Percentiles rank a stretch among this genome's conserved stretches.
These are phyloP conservation scores for Pisolithus microcarpus DNA, from an alignment of 768 basidiomycete species.

Conservation along the genomic window DNA sequence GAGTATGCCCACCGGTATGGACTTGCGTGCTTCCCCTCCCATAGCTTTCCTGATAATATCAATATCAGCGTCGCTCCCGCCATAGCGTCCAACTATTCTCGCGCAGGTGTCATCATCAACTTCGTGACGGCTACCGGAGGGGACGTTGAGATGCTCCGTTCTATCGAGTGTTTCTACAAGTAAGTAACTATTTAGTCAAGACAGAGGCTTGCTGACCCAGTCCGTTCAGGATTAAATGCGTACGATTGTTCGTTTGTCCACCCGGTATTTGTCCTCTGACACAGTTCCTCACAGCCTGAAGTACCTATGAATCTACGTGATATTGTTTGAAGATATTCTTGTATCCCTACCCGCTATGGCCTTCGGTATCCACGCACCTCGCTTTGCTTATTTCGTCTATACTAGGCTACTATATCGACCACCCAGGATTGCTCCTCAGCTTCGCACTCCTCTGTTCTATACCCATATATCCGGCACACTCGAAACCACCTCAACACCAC, in stretches of 20 bases:
- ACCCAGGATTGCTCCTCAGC: constrained; percentile 28
- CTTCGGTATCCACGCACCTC: constrained; percentile 26
- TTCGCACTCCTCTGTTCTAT: constrained; percentile 42
- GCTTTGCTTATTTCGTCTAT: constrained; percentile 33
- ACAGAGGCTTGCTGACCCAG: constrained; percentile 9
- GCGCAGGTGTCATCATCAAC: constrained; percentile 90
- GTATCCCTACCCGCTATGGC: constrained; percentile 73
- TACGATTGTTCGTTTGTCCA: constrained; percentile 32
- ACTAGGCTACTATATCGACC: constrained; percentile 45
- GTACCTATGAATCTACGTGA: constrained; percentile 87
- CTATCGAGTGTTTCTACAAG: constrained; percentile 99
- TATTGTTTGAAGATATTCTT: constrained; percentile 71
- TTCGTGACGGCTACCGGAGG: constrained; percentile 97
- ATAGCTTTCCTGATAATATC: constrained; percentile 5
- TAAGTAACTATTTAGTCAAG: constrained; percentile 30
- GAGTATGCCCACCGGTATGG: constrained; percentile 90
- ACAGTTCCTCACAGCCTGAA: constrained; percentile 57
- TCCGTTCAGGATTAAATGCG: constrained; percentile 79
- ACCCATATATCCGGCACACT: constrained; percentile 59
- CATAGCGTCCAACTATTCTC: constrained; percentile 73
- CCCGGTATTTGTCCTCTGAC: constrained; percentile 14
- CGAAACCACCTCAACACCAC: constrained; percentile 30
- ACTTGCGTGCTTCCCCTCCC: background rate
- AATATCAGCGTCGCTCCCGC: constrained; percentile 70
- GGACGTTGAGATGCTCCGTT: constrained; percentile 96